Percentiles rank a stretch among this genome's conserved stretches.
Evolutionary conservation across 257 asterid genomes (phyloP).

Genomic region (Parsonsia alboflavescens): DNA sequence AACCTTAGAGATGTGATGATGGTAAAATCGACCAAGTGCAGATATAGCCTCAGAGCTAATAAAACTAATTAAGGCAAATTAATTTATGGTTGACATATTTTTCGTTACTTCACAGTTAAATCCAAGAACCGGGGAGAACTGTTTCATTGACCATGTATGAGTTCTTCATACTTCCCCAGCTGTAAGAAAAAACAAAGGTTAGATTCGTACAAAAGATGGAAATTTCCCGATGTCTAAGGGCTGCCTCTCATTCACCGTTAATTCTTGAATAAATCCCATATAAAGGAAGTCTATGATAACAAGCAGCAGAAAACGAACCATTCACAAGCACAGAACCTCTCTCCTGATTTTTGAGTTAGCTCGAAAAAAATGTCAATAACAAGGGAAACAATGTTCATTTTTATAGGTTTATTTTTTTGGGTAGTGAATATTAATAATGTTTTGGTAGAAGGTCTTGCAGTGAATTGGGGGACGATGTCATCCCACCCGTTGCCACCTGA

Average conservation of each 20-base stretch:
- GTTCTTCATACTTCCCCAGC: not conserved
- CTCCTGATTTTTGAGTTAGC: not conserved
- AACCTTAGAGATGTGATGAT: too few species aligned
- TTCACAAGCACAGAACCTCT: not conserved
- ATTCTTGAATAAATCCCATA: not conserved
- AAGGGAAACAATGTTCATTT: not conserved
- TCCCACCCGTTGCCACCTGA: conserved; percentile 31
- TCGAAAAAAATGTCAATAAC: conserved; percentile 12
- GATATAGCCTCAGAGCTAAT: too few species aligned
- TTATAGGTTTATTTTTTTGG: not conserved
- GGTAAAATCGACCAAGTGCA: too few species aligned
- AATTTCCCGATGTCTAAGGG: not conserved
- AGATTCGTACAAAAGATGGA: not conserved
- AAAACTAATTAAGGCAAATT: too few species aligned
- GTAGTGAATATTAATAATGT: not conserved
- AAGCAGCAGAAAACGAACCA: not conserved
- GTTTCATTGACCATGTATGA: not conserved
- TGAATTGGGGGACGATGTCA: conserved; percentile 34
- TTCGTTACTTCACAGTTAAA: not conserved
- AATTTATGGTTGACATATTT: too few species aligned
- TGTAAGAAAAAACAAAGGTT: not conserved
- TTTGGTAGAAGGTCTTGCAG: conserved; percentile 29
- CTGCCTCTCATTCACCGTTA: not conserved
- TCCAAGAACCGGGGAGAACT: not conserved
- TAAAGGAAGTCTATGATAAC: not conserved